Evolutionary conservation across 257 asterid species (phyloP).

Genomic region (Jacaranda copaia): DNA sequence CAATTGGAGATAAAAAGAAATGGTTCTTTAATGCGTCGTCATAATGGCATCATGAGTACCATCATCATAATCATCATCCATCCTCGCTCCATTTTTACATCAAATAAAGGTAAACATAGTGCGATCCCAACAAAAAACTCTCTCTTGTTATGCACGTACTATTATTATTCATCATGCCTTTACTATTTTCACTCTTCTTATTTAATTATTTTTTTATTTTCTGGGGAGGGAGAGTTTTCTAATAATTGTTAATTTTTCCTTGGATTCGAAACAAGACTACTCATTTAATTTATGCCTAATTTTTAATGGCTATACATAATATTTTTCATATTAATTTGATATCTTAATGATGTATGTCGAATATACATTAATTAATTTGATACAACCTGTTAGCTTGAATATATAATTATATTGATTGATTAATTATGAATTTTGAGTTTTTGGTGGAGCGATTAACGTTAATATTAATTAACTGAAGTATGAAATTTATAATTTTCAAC

Average conservation of each 20-base stretch:
- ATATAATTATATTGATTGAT: too few relatives aligned
- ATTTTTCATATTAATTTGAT: too few relatives aligned
- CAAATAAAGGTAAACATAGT: conserved; percentile 30
- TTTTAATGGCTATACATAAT: background rate
- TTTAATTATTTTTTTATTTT: background rate
- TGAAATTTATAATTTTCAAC: too few relatives aligned
- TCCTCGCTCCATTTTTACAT: conserved; percentile 33
- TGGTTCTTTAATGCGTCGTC: conserved; percentile 53
- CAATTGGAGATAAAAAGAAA: conserved; percentile 37
- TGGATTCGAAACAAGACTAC: background rate
- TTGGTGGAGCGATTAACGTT: background rate
- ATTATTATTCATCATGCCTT: conserved; percentile 33
- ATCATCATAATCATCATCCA: conserved; percentile 54
- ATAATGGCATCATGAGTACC: conserved; percentile 68
- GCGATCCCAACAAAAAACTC: conserved; percentile 43
- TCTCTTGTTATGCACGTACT: conserved; percentile 35
- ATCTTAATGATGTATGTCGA: too few relatives aligned
- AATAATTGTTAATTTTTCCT: background rate
- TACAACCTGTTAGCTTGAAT: too few relatives aligned
- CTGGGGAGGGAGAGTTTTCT: background rate
- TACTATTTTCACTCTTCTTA: background rate
- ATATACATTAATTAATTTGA: conserved; percentile 10
- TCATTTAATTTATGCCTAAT: background rate
- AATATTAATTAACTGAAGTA: too few relatives aligned
- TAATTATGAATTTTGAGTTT: background rate